Evolutionary conservation across 2,329 filamentous ascomycete species (phyloP), one percentile per base, ranked within the genome.

Genomic region (Magnaporthales sp.): DNA sequence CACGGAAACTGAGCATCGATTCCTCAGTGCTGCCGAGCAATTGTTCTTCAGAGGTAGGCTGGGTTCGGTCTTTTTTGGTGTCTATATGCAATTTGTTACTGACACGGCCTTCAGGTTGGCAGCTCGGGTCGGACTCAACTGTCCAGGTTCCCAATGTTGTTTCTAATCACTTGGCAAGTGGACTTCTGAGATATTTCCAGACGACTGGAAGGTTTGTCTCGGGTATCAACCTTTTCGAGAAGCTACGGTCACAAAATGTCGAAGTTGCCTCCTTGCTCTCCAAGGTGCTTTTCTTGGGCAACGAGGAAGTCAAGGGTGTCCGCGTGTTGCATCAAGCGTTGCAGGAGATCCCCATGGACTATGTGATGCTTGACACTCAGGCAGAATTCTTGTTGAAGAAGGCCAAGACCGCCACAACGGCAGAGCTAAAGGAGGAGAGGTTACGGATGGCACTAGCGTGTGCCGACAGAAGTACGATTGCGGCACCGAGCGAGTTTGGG

Each of bases 101-200:
- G 60, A 68, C 38, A 6, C 26, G 31, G 7, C 30, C 72, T 75
- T 69, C 74, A 94, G 92, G 93, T 70, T 96, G 93, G 88, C 94
- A 98, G 78, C 82, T 99, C 27, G 96, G 95, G 66, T 98, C 95
- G 22, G 95, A 99, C 75, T 94, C 94, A 0, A 91, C 97, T 74
- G 96, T 98, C 5, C 95, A 99, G 78, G 94, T 99, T 3, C 95
- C 95, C 2, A 99, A 97, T 73, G 90, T 95, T 67, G 95, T 98
- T 67, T 96, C 92, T 19, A 99, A 99, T 75, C 93, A 98, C 76
- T 84, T 99, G 54, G 96, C 94, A 1, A 89, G 92, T n/a, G 95
- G 96, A 3, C 86, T 99, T 6, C 82, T 99, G 32, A 92, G 91
- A 77, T 99, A 99, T 76, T 96, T 99, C 72, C 88, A 93, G 72